Evolutionary conservation across 345 rosid species (phyloP), one percentile per base, ranked within the genome.

Genomic region (Lagerstroemia speciosa): DNA sequence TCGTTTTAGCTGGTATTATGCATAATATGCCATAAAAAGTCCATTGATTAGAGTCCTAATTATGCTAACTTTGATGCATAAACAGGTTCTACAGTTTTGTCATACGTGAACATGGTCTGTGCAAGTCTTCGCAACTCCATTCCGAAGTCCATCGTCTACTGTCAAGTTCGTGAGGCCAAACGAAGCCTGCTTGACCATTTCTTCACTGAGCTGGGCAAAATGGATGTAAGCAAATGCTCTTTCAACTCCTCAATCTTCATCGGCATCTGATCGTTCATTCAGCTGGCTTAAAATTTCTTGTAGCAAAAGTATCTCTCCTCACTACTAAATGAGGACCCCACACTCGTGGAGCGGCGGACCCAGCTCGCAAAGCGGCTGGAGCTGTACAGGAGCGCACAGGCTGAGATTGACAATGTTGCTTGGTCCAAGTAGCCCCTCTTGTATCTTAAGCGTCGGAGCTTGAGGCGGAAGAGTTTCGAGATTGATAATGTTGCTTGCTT

Each of bases 161-260:
- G 97, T 71, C 97, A 93, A 91, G 97, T 91, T 53, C 91, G 97
- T 20, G 97, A 91, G 78, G 98, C 98, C 40, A 93, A 91, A 67
- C 77, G 96, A 67, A 82, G 94, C 84, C 85, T 93, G 58, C 96
- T 93, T 0, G 97, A 93, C 69, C 89, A 82, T 80, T 93, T 91
- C 89, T 93, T 84, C 80, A 85, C 90, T 0, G 97, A 93, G 45
- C 78, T 91, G 65, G 98, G 97, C 46, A 84, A 86, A 84, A 75
- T 93, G 89, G 98, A 91, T 77, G 98, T 93, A 61, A 73, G 80
- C 66, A 62, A 36, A 36, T 36, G 38, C 38, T 9, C 8, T 37
- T 27, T 45, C 0, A 33, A 24, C 20, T 0, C 45, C n/a, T n/a
- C n/a, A n/a, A n/a, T n/a, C n/a, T n/a, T n/a, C n/a, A n/a, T n/a